These are phyloP conservation scores for Penicillium cosmopolitanum DNA, from an alignment of 495 filamentous ascomycete species.

Conservation along the genomic window DNA sequence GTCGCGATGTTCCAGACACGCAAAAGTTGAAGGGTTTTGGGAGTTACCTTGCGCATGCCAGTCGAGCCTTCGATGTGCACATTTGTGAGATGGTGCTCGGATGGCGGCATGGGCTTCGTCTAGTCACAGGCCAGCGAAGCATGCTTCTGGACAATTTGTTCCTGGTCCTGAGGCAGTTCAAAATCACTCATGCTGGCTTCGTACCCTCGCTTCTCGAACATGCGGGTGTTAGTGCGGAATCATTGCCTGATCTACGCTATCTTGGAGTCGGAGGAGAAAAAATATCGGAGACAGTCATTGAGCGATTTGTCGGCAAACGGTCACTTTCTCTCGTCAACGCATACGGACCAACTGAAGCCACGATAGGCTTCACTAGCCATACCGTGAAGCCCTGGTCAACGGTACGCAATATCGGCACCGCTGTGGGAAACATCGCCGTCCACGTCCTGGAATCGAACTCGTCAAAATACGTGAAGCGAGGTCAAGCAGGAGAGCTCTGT, in stretches of 20 bases:
- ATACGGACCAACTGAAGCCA: slow-evolving; percentile 78
- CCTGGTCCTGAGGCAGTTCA: slow-evolving; percentile 57
- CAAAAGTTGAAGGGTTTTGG: slow-evolving; percentile 21
- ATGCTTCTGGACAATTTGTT: slow-evolving; percentile 32
- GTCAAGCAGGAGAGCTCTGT: slow-evolving; percentile 77
- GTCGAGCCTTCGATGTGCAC: slow-evolving; percentile 27
- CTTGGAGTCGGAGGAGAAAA: slow-evolving; percentile 33
- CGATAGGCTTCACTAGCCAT: slow-evolving; percentile 74
- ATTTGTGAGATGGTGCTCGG: slow-evolving; percentile 31
- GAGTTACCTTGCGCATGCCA: slow-evolving; percentile 29
- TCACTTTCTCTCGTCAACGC: slow-evolving; percentile 27
- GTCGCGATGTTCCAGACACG: slow-evolving; percentile 16
- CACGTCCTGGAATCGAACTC: slow-evolving; percentile 67
- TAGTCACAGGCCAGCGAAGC: slow-evolving; percentile 28
- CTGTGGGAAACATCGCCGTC: slow-evolving; percentile 46
- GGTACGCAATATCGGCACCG: slow-evolving; percentile 7
- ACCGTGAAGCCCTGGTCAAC: slow-evolving; percentile 63
- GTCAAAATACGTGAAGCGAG: slow-evolving; percentile 62
- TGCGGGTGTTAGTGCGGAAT: slow-evolving; percentile 20
- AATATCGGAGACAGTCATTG: slow-evolving; percentile 31
- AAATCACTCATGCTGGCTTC: slow-evolving; percentile 64
- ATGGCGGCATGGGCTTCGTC: slow-evolving; percentile 32
- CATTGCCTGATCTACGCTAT: slow-evolving; percentile 28
- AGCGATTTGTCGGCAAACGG: slow-evolving; percentile 24
- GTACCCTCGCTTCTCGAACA: slow-evolving; percentile 30